Percentiles rank a stretch among this genome's conserved stretches.
These are phyloP conservation scores for Chlorophyllum brunneum DNA, from an alignment of 768 basidiomycete species.

Conservation along the genomic window DNA sequence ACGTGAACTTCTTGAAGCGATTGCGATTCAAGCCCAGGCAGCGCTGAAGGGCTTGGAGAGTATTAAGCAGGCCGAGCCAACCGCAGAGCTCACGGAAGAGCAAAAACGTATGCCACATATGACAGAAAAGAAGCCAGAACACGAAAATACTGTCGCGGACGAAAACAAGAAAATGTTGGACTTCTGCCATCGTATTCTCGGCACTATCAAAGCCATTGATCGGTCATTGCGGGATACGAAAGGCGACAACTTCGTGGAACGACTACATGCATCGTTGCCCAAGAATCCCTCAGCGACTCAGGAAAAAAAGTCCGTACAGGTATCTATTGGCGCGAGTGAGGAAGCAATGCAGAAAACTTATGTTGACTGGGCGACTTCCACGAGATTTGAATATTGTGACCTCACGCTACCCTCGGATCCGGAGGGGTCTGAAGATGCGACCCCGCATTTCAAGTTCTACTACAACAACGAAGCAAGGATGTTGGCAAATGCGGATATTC, in stretches of 20 bases:
- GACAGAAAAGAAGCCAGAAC: conserved; percentile 67
- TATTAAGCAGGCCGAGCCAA: conserved; percentile 42
- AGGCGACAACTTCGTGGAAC: conserved; percentile 79
- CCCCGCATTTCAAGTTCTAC: conserved; percentile 77
- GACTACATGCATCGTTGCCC: conserved; percentile 73
- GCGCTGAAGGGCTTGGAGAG: conserved; percentile 86
- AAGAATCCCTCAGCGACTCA: conserved; percentile 53
- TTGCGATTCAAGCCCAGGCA: conserved; percentile 90
- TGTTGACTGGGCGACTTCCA: conserved; percentile 76
- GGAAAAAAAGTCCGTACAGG: conserved; percentile 3
- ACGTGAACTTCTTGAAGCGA: conserved; percentile 85
- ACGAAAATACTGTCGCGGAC: conserved; percentile 44
- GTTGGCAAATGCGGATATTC: conserved; percentile 81
- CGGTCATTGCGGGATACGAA: conserved; percentile 85
- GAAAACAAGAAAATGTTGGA: conserved; percentile 74
- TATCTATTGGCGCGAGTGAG: conserved; percentile 40
- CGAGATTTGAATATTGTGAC: conserved; percentile 91
- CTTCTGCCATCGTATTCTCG: conserved; percentile 85
- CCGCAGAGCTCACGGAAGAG: conserved; percentile 79
- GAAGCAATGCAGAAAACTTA: conserved; percentile 70
- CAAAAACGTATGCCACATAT: conserved; percentile 79
- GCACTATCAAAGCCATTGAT: conserved; percentile 83
- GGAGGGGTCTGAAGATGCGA: conserved; percentile 41
- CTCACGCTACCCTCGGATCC: conserved; percentile 45
- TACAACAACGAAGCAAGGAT: conserved; percentile 82